Percentiles rank a stretch among this genome's conserved stretches.
Conservation (phyloP, 2,329 filamentous ascomycete species). For the Phaeomoniella chlamydospora region DNA sequence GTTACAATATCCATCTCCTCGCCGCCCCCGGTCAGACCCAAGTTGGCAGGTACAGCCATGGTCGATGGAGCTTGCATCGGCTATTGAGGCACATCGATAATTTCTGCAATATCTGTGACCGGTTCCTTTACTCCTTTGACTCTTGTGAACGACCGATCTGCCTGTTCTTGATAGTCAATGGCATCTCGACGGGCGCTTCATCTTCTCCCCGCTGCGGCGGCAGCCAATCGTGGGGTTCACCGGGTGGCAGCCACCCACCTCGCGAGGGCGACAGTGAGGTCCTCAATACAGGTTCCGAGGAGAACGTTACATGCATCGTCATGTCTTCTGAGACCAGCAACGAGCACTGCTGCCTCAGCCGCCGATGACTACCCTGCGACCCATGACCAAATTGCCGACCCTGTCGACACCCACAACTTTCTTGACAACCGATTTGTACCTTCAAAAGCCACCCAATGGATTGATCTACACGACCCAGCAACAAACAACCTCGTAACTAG, state of each 20-base stretch:
- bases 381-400: conserved; percentile 40
- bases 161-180: neutral
- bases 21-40: no score
- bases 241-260: neutral
- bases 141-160: no score
- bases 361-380: conserved; percentile 38
- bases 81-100: no score
- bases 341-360: conserved; percentile 33
- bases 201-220: neutral
- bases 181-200: neutral
- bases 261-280: neutral
- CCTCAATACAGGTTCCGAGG: conserved; percentile 10
- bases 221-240: neutral
- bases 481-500: conserved; percentile 54
- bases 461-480: conserved; percentile 49
- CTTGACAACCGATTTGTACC: conserved; percentile 47
- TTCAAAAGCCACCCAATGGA: conserved; percentile 46
- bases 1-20: no score
- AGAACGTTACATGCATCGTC: conserved; percentile 40
- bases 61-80: no score
- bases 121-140: no score
- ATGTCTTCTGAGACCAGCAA: conserved; percentile 33
- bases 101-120: no score
- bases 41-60: no score
- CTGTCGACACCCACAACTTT: conserved; percentile 47